A percentile compares a stretch with the other conserved stretches of the same genome.
Evolutionary conservation across 148 eudicot genomes (phyloP).

Genomic region (Polygonum aviculare): DNA sequence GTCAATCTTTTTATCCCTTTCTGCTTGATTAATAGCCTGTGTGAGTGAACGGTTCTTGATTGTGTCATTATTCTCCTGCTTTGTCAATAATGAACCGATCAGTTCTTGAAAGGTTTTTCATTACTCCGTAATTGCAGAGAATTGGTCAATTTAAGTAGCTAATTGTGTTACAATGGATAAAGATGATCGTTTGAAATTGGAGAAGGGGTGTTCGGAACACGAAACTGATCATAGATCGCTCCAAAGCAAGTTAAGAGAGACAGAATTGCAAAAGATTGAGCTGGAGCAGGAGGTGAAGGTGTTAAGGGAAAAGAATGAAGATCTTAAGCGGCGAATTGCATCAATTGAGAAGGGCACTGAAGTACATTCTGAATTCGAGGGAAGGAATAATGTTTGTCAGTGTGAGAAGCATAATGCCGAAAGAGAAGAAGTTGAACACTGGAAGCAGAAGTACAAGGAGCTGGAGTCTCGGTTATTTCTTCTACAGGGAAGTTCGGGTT

Average conservation of each 20-base stretch:
- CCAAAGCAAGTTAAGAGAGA: constrained; percentile 17
- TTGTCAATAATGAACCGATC: too few relatives aligned
- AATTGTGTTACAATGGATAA: not conserved
- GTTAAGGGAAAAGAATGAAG: constrained; percentile 23
- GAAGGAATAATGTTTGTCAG: constrained; percentile 44
- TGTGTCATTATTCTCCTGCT: not conserved
- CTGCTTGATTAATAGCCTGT: not conserved
- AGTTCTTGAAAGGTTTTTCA: not conserved
- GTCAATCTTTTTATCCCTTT: too few relatives aligned
- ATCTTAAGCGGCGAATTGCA: constrained; percentile 9
- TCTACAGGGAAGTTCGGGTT: constrained; percentile 24
- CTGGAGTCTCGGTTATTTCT: constrained; percentile 30
- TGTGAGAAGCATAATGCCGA: constrained; percentile 44
- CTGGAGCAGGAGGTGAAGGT: constrained; percentile 31
- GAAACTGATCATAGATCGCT: not conserved
- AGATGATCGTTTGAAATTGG: not conserved
- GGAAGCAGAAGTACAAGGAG: constrained; percentile 39
- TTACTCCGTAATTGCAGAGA: not conserved
- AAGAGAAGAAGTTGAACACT: constrained; percentile 28
- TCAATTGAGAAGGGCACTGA: constrained; percentile 1
- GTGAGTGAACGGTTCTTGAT: not conserved
- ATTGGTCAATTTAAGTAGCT: not conserved
- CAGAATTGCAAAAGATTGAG: too few relatives aligned
- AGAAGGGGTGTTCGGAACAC: not conserved
- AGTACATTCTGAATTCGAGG: not conserved